phyloP scores from a whole-genome alignment of 2,329 filamentous ascomycete genomes.

The Davidsoniella virescens region DNA sequence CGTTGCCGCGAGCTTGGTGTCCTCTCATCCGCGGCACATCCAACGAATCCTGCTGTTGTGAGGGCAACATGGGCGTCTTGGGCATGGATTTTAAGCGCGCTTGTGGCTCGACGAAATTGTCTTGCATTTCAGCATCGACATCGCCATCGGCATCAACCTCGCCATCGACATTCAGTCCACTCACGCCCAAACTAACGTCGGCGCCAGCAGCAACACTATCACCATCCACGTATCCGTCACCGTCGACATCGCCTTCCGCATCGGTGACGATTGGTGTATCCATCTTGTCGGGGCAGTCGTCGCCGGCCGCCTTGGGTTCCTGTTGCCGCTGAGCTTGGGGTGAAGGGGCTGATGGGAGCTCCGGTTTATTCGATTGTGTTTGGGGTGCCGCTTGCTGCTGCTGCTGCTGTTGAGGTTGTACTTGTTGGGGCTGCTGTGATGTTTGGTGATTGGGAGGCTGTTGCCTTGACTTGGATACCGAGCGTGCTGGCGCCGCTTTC shows the following conservation, averaged over 20 bases:
- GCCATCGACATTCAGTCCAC: slow-evolving; percentile 2
- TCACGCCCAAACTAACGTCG: slow-evolving; percentile 18
- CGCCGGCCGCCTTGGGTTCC: slow-evolving; percentile 12
- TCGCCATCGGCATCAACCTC: slow-evolving; percentile 20
- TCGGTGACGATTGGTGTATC: slow-evolving; percentile 22
- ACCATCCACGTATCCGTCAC: slow-evolving; percentile 23
- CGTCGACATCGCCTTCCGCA: slow-evolving; percentile 20
- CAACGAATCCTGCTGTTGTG: slow-evolving; percentile 26
- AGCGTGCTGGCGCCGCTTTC: not conserved
- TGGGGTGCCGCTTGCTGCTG: slow-evolving; percentile 14
- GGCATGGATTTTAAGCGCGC: slow-evolving; percentile 21
- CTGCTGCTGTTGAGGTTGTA: slow-evolving; percentile 15
- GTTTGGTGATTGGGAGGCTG: slow-evolving; percentile 1
- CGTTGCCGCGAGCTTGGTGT: slow-evolving; percentile 6
- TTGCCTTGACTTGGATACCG: not conserved
- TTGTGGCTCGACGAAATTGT: slow-evolving; percentile 26
- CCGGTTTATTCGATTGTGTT: slow-evolving; percentile 19
- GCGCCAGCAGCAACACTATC: slow-evolving; percentile 12
- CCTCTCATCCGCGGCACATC: slow-evolving; percentile 28
- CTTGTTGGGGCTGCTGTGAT: slow-evolving; percentile 15
- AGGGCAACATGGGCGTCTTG: slow-evolving; percentile 13
- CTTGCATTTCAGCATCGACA: slow-evolving; percentile 38
- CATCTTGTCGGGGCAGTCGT: slow-evolving; percentile 17
- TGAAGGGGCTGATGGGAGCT: slow-evolving; percentile 19
- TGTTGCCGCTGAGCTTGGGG: slow-evolving; percentile 21